A percentile compares a stretch with the other conserved stretches of the same genome.
phyloP scores from a whole-genome alignment of 2,329 filamentous ascomycete species.

The Aspergillus glaucus region DNA sequence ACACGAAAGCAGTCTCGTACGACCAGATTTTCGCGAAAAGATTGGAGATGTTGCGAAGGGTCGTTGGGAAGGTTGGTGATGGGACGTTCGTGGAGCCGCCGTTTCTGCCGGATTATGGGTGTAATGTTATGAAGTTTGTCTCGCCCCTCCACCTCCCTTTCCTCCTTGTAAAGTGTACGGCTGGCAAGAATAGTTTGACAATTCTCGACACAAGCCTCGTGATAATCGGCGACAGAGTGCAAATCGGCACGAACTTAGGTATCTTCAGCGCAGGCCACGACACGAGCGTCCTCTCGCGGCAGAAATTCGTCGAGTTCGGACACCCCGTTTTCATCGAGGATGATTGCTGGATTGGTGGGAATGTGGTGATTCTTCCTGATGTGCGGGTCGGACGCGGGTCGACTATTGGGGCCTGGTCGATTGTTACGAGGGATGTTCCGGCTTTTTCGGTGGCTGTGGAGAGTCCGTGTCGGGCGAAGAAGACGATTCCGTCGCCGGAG shows the following conservation, averaged over 20 bases:
- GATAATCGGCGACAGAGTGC: conserved; percentile 48
- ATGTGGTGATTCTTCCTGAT: conserved; percentile 39
- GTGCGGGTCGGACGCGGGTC: conserved; percentile 38
- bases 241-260: conserved; percentile 49
- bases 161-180: too few species aligned
- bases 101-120: conserved; percentile 17
- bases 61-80: conserved; percentile 25
- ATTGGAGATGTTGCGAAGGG: conserved; percentile 18
- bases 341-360: conserved; percentile 47
- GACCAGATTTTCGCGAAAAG: conserved; percentile 20
- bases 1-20: conserved; percentile 19
- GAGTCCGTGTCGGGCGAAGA: conserved; percentile 17
- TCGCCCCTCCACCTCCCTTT: background rate
- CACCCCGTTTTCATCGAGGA: conserved; percentile 43
- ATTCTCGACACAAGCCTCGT: conserved; percentile 51
- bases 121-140: conserved; percentile 24
- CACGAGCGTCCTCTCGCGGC: conserved; percentile 42
- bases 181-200: conserved; percentile 42
- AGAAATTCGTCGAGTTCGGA: conserved; percentile 47
- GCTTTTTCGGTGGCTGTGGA: conserved; percentile 26
- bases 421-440: conserved; percentile 35
- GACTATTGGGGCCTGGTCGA: conserved; percentile 34
- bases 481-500: conserved; percentile 16
- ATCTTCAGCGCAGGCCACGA: conserved; percentile 52
- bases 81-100: conserved; percentile 14